Percentiles rank a stretch among this genome's conserved stretches.
Evolutionary conservation across 225 moss, liverwort and hornwort genomes (phyloP).

Genomic region (Neckera pumila): DNA sequence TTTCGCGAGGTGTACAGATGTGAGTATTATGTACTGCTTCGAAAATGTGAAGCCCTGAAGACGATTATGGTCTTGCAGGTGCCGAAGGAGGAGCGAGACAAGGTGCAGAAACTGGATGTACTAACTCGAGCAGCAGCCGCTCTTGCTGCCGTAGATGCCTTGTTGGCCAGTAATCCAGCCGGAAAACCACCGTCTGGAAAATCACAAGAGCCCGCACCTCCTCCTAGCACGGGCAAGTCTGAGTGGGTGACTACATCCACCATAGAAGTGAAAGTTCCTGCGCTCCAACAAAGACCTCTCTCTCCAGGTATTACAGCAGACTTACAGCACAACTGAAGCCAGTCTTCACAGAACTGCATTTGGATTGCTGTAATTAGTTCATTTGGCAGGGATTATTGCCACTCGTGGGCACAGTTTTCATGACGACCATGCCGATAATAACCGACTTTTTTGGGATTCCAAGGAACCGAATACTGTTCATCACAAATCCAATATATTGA

Average conservation of each 20-base stretch:
- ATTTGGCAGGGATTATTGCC: not conserved
- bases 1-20: not conserved
- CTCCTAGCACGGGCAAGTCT: not conserved
- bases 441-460: not conserved
- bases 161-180: slow-evolving; percentile 45
- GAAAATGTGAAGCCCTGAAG: not conserved
- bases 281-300: slow-evolving; percentile 46
- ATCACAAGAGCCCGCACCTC: not conserved
- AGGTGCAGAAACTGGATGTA: slow-evolving; percentile 59
- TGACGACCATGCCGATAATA: not conserved
- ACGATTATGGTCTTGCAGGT: slow-evolving; percentile 26
- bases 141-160: slow-evolving; percentile 79
- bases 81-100: slow-evolving; percentile 75
- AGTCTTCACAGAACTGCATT: not conserved
- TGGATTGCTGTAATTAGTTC: not conserved
- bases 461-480: not conserved
- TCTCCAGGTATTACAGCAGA: slow-evolving; percentile 16
- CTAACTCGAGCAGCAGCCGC: slow-evolving; percentile 91
- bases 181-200: not conserved
- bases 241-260: slow-evolving; percentile 59
- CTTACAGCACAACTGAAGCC: not conserved
- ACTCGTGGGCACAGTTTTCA: not conserved
- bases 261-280: slow-evolving; percentile 59
- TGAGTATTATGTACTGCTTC: not conserved
- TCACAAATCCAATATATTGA: not conserved